A percentile compares a stretch with the other conserved stretches of the same genome.
Evolutionary conservation across 805 yeast species (phyloP).

Genomic region (Candida ulmi): DNA sequence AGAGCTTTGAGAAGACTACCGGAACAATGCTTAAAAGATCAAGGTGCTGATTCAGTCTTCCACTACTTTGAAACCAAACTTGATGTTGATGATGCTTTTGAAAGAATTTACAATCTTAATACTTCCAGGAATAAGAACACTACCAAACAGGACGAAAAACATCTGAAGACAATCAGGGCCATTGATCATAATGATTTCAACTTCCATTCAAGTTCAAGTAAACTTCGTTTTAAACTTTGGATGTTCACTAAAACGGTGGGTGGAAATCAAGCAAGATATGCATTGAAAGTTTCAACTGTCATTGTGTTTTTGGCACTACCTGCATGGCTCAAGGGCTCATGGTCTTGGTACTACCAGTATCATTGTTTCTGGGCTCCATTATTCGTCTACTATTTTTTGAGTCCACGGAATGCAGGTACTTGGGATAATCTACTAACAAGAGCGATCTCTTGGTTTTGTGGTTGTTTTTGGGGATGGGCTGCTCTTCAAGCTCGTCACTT

Average conservation of each 20-base stretch:
- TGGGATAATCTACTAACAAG: constrained; percentile 31
- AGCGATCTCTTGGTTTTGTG: constrained; percentile 30
- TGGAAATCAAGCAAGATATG: constrained; percentile 37
- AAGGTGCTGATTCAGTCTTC: constrained; percentile 40
- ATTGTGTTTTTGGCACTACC: constrained; percentile 37
- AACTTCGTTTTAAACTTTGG: constrained; percentile 36
- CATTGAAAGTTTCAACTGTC: constrained; percentile 34
- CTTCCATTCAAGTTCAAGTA: constrained; percentile 31
- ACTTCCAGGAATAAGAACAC: constrained; percentile 30
- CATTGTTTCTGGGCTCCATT: constrained; percentile 40
- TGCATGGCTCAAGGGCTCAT: constrained; percentile 33
- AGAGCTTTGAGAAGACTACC: constrained; percentile 38
- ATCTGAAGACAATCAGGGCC: constrained; percentile 26
- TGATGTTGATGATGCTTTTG: constrained; percentile 42
- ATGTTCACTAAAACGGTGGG: constrained; percentile 24
- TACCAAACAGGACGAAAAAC: constrained; percentile 2
- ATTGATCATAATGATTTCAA: constrained; percentile 37
- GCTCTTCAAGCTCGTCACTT: constrained; percentile 34
- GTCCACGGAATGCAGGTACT: constrained; percentile 35
- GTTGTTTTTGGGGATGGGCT: constrained; percentile 44
- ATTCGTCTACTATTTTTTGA: constrained; percentile 29
- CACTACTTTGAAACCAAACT: constrained; percentile 36
- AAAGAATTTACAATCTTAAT: constrained; percentile 36
- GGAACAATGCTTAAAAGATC: constrained; percentile 37
- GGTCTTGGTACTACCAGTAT: constrained; percentile 36